Base-by-base conservation (phyloP, 306 rosid genomes). In the Pyrus bretschneideri region DNA sequence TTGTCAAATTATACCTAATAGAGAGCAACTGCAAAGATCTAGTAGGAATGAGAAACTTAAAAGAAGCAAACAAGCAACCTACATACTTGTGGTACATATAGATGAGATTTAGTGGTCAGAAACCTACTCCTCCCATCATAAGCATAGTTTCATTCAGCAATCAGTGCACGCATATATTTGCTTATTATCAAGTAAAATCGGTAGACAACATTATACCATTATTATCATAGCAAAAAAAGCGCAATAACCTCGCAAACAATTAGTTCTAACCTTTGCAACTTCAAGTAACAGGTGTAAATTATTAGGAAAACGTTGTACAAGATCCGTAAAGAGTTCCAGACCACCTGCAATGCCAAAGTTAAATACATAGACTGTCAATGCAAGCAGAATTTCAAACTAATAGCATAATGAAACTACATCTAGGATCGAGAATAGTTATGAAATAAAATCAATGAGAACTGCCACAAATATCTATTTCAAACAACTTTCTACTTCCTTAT, bases 301-400 rank as follows among this genome's bases (percentile, higher is more conserved):
- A 83, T 89, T 91, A 49, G 99, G 99, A 84, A 92, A 96, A 76
- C 99, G 98, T 81, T 91, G 98, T 76, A 89, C 87, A 72, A 96
- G 96, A 82, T 96, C 99, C 30, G 83, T 75, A 82, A 88, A 89
- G 73, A 86, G 86, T 81, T 96, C 99, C 90, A 92, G 86, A 81
- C 96, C 98, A 86, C 98, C 99, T 96, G 89, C 87, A 87, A 73
- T 30, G 78, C 71, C 79, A 64, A 67, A 71, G 60, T 55, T 21
- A 19, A 70, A n/a, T 54, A 81, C 21, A 57, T 58, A n/a, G 45
- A 15, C 29, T 58, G 69, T 55, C 11, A 55, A 15, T 54, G 30
- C 45, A 59, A 69, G 55, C 14, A 61, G 63, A 74, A 61, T 30
- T 54, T 51, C 6, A 59, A 59, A 18, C 30, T 59, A 22, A 25